Percentiles rank a stretch among this genome's conserved stretches.
Conservation (phyloP, 1,284 basidiomycete genomes). For the Cutaneotrichosporon sp. region DNA sequence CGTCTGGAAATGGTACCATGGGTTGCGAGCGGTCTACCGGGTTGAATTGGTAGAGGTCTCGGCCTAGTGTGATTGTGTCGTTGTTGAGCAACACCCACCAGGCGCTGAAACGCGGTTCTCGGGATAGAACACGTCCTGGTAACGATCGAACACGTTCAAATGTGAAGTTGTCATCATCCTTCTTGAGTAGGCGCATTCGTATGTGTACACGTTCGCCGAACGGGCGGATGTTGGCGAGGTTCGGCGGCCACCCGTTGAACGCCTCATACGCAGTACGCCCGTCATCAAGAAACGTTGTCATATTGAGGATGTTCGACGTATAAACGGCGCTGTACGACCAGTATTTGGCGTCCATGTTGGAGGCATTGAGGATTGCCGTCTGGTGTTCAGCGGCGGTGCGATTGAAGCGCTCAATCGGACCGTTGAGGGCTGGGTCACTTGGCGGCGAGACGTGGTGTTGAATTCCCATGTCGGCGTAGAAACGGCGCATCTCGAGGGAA, state of each 20-base stretch:
- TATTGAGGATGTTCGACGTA: constrained; percentile 20
- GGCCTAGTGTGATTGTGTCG: not conserved
- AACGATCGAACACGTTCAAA: not conserved
- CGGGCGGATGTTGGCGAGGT: constrained; percentile 2
- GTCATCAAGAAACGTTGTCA: constrained; percentile 9
- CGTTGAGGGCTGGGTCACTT: constrained; percentile 37
- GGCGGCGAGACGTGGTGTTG: constrained; percentile 13
- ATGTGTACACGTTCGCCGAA: constrained; percentile 3
- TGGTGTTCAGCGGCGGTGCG: constrained; percentile 32
- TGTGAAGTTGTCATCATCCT: not conserved
- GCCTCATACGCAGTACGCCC: constrained; percentile 13
- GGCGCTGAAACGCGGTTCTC: not conserved
- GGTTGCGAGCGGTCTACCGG: not conserved
- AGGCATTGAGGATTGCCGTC: constrained; percentile 12
- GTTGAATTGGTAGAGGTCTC: not conserved
- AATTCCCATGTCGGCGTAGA: constrained; percentile 7
- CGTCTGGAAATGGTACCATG: not conserved
- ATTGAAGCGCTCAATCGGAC: constrained; percentile 41
- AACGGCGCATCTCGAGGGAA: not conserved
- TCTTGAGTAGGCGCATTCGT: not conserved
- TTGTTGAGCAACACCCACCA: not conserved
- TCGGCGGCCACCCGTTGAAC: not conserved
- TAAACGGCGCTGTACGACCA: constrained; percentile 22
- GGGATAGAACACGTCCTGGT: not conserved
- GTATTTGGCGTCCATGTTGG: constrained; percentile 5